Percentiles rank a stretch among this genome's conserved stretches.
These are phyloP conservation scores for Epichloe bromicola DNA, from an alignment of 2,329 filamentous ascomycete species.

Conservation along the genomic window DNA sequence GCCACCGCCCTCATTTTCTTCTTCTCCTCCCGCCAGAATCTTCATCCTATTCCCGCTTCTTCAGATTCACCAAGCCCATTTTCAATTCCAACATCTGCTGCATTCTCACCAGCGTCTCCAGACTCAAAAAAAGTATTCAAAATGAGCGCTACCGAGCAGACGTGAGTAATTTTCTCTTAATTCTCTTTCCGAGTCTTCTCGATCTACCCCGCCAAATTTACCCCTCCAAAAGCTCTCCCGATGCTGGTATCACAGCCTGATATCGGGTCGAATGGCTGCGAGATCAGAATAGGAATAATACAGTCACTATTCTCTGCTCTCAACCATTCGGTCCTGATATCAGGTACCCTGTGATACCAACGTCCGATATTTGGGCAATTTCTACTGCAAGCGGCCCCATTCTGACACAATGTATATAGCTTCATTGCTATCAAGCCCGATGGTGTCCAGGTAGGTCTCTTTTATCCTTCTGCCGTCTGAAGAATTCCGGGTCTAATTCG, in stretches of 20 bases:
- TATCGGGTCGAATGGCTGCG: no score
- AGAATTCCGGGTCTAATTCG: neutral
- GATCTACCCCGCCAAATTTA: slow-evolving; percentile 21
- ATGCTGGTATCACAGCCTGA: neutral
- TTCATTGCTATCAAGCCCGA: slow-evolving; percentile 99
- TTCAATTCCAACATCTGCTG: slow-evolving; percentile 9
- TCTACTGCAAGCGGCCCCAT: neutral
- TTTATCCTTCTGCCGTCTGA: neutral
- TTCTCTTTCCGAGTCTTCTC: neutral
- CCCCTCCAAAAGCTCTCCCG: slow-evolving; percentile 9
- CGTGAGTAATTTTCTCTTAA: slow-evolving; percentile 42
- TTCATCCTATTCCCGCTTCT: slow-evolving; percentile 15
- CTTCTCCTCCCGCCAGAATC: slow-evolving; percentile 6
- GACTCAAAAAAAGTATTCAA: slow-evolving; percentile 25
- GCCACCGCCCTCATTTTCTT: slow-evolving; percentile 18
- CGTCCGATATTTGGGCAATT: neutral
- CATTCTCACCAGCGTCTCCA: slow-evolving; percentile 16
- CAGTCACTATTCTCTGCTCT: no score
- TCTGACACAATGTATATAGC: slow-evolving; percentile 38
- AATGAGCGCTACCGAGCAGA: slow-evolving; percentile 71
- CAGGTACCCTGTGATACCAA: no score
- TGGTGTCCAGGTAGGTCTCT: slow-evolving; percentile 75
- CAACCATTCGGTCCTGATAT: no score
- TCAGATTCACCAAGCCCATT: slow-evolving; percentile 16
- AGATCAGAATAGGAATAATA: no score